phyloP scores from a whole-genome alignment of 495 filamentous ascomycete genomes.

The Emericellopsis terricola region DNA sequence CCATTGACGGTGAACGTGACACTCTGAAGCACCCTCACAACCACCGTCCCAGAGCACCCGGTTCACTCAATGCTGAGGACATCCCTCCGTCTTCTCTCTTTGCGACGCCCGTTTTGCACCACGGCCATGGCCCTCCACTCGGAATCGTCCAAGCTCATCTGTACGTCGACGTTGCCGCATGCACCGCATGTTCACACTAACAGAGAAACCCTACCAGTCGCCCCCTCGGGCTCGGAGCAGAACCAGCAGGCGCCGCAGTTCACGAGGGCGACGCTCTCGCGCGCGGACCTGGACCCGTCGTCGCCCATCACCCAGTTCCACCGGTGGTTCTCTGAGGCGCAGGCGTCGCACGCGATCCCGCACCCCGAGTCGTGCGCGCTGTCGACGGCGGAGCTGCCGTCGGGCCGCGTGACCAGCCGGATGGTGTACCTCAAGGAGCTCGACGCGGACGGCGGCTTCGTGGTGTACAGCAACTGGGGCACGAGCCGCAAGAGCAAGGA shows the following conservation, averaged over 20 bases:
- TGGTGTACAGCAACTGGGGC: slow-evolving; percentile 84
- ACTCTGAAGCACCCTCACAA: neutral
- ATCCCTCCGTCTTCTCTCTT: too few species aligned
- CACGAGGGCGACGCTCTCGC: slow-evolving; percentile 71
- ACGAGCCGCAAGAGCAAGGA: slow-evolving; percentile 54
- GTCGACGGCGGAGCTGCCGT: slow-evolving; percentile 72
- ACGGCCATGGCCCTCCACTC: neutral
- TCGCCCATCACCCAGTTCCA: slow-evolving; percentile 70
- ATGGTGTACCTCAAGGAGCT: slow-evolving; percentile 86
- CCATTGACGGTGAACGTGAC: neutral
- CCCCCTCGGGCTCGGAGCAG: slow-evolving; percentile 10
- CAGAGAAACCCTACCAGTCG: neutral
- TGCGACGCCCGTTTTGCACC: too few species aligned
- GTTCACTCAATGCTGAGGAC: neutral
- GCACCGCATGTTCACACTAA: neutral
- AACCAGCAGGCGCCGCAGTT: slow-evolving; percentile 75
- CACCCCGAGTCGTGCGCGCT: slow-evolving; percentile 65
- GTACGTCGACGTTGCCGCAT: neutral
- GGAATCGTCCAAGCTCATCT: neutral
- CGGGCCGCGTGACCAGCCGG: slow-evolving; percentile 66
- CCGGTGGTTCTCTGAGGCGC: slow-evolving; percentile 63
- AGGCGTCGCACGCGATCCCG: slow-evolving; percentile 32
- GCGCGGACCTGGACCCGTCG: slow-evolving; percentile 29
- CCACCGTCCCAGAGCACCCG: neutral
- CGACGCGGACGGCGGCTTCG: slow-evolving; percentile 54